Percentiles rank a stretch among this genome's conserved stretches.
Evolutionary conservation across 148 eudicot species (phyloP).

Genomic region (Chenopodium quinoa): DNA sequence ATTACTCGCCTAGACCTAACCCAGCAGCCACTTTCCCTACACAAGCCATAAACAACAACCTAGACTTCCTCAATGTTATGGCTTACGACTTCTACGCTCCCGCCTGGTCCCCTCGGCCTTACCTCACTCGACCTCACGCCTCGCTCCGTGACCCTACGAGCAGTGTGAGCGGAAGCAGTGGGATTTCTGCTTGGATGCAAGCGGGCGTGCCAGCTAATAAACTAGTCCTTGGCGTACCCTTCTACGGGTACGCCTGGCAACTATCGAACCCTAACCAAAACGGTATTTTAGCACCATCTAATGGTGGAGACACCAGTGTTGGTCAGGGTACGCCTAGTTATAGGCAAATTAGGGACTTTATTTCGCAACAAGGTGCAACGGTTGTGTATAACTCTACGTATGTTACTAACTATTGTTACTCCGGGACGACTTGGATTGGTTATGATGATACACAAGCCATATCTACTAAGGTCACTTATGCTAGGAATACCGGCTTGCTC

Average conservation of each 20-base stretch:
- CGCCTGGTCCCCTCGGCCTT: not conserved
- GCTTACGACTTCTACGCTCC: conserved; percentile 52
- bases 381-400: conserved; percentile 33
- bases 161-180: not conserved
- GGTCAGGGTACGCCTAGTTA: conserved; percentile 28
- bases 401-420: conserved; percentile 47
- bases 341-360: conserved; percentile 25
- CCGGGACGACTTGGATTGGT: conserved; percentile 59
- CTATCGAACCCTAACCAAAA: not conserved
- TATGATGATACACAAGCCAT: conserved; percentile 50
- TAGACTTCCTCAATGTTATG: conserved; percentile 58
- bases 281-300: conserved; percentile 30
- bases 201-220: conserved; percentile 3
- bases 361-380: conserved; percentile 25
- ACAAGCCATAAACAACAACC: conserved; percentile 14
- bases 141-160: not conserved
- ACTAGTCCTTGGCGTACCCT: conserved; percentile 1
- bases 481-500: conserved; percentile 35
- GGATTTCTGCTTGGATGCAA: conserved; percentile 2
- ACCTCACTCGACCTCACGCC: not conserved
- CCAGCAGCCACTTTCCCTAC: conserved; percentile 18
- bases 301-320: conserved; percentile 6
- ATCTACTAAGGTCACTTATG: conserved; percentile 45
- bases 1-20: conserved; percentile 15
- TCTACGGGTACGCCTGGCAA: conserved; percentile 6